A percentile compares a stretch with the other conserved stretches of the same genome.
phyloP scores from a whole-genome alignment of 2,329 filamentous ascomycete species.

The Albophoma yamanashiensis region DNA sequence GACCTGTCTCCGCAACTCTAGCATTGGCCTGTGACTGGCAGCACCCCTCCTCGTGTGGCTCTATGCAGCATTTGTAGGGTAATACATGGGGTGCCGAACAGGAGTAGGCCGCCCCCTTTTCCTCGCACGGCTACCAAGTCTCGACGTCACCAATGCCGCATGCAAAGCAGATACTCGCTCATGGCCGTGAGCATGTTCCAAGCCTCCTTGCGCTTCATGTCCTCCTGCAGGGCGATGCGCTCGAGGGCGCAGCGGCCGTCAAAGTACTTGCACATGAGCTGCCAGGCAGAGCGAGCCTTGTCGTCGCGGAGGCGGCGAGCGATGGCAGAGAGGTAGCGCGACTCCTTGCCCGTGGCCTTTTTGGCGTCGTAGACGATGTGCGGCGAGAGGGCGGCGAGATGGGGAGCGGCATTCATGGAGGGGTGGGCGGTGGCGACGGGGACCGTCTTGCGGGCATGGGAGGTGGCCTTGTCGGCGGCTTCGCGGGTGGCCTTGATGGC shows the following conservation, averaged over 20 bases:
- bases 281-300: constrained; percentile 58
- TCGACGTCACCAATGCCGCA: constrained; percentile 54
- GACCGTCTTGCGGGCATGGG: constrained; percentile 38
- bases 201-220: constrained; percentile 74
- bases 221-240: constrained; percentile 74
- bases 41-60: not conserved
- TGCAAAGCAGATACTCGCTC: constrained; percentile 56
- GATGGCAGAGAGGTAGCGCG: constrained; percentile 57
- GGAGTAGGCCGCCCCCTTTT: not conserved
- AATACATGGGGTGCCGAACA: not conserved
- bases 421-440: constrained; percentile 43
- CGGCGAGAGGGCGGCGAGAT: constrained; percentile 47
- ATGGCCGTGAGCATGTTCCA: constrained; percentile 56
- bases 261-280: constrained; percentile 70
- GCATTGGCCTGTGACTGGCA: not conserved
- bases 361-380: constrained; percentile 70
- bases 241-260: constrained; percentile 80
- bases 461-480: constrained; percentile 44
- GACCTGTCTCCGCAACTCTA: not conserved
- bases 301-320: constrained; percentile 41
- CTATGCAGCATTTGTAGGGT: not conserved
- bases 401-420: constrained; percentile 43
- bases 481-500: constrained; percentile 43
- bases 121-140: not conserved
- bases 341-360: constrained; percentile 67